Evolutionary conservation across 2,329 filamentous ascomycete genomes (phyloP).

Genomic region (Oidium heveae): DNA sequence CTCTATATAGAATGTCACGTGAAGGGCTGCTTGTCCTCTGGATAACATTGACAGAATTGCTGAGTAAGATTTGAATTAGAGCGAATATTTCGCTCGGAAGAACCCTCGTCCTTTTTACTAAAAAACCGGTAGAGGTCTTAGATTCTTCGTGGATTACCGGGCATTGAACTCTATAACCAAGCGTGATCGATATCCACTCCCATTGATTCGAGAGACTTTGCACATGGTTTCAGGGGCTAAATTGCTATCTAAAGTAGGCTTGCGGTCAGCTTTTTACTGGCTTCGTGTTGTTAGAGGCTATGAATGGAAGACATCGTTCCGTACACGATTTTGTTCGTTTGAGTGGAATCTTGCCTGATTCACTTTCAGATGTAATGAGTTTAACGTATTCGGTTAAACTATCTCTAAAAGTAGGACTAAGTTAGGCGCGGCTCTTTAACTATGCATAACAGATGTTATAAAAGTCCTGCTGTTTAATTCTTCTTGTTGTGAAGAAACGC

Average conservation of each 20-base stretch:
- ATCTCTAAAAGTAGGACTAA: no score
- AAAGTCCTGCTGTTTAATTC: no score
- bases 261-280: background rate
- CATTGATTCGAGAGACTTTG: background rate
- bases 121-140: background rate
- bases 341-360: no score
- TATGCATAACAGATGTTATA: no score
- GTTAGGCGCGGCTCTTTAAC: no score
- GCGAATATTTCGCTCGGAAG: background rate
- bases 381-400: no score
- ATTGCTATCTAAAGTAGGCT: background rate
- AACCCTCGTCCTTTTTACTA: background rate
- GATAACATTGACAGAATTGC: background rate
- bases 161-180: background rate
- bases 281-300: background rate
- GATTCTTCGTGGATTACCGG: background rate
- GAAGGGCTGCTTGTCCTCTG: background rate
- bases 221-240: background rate
- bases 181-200: no score
- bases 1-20: background rate
- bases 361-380: no score
- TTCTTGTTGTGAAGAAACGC: no score
- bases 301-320: constrained; percentile 1
- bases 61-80: background rate
- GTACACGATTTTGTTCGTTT: background rate